Percentiles rank a stretch among this genome's conserved stretches.
Evolutionary conservation across 2,329 filamentous ascomycete genomes (phyloP).

Genomic region (Pseudogymnoascus sp.): DNA sequence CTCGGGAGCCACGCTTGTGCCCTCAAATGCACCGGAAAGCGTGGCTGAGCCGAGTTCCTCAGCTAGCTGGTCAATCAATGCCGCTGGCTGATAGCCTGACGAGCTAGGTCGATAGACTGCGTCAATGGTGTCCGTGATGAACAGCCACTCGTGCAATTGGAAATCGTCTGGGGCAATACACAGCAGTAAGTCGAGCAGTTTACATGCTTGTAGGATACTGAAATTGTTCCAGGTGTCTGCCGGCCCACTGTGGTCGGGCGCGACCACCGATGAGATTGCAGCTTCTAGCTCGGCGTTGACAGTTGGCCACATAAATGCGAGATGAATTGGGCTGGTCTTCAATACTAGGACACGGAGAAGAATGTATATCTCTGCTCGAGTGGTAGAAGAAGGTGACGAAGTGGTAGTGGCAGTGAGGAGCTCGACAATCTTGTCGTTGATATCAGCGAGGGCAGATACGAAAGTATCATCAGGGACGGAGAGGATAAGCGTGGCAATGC

Average conservation of each 20-base stretch:
- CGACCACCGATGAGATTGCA: slow-evolving; percentile 67
- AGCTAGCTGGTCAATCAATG: slow-evolving; percentile 77
- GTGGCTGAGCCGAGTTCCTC: slow-evolving; percentile 52
- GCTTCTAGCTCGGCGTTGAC: slow-evolving; percentile 80
- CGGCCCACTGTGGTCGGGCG: slow-evolving; percentile 54
- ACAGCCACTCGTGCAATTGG: slow-evolving; percentile 96
- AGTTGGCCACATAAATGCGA: slow-evolving; percentile 83
- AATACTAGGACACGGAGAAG: slow-evolving; percentile 75
- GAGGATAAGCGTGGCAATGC: slow-evolving; percentile 72
- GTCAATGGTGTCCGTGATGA: slow-evolving; percentile 93
- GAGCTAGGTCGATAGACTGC: slow-evolving; percentile 72
- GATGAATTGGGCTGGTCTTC: slow-evolving; percentile 68
- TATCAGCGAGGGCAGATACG: slow-evolving; percentile 62
- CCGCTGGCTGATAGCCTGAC: slow-evolving; percentile 55
- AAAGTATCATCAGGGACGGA: slow-evolving; percentile 73
- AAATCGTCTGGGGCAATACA: slow-evolving; percentile 89
- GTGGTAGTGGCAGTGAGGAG: slow-evolving; percentile 75
- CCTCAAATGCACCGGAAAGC: slow-evolving; percentile 17
- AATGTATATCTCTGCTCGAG: slow-evolving; percentile 83
- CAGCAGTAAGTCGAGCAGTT: slow-evolving; percentile 83
- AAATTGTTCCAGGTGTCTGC: slow-evolving; percentile 69
- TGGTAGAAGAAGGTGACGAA: slow-evolving; percentile 86
- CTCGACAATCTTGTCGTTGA: slow-evolving; percentile 81
- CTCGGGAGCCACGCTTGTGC: slow-evolving; percentile 13
- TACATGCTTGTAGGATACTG: slow-evolving; percentile 82